Base-by-base conservation (phyloP, 331 rosid species). In the Quercus lobata region DNA sequence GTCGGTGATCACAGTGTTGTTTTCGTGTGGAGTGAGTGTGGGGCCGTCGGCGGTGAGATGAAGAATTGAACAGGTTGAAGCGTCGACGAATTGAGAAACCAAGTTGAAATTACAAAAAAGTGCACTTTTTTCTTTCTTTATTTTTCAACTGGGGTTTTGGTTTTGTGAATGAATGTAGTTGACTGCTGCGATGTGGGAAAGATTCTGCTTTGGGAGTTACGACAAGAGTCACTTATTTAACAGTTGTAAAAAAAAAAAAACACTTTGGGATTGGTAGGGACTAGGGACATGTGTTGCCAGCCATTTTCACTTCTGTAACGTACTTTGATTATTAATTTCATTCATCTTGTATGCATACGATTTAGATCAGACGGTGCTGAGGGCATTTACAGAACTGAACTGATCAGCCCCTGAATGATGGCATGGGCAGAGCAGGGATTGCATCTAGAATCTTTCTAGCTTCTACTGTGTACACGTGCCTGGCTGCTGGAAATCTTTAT, bases 241-340 rank as follows among this genome's bases (percentile, higher is more conserved):
- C 76, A 61, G 82, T 72, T 57, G 86, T 74, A 70, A 44, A 73
- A 41, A 41, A 37, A 37, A 0, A 41, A 41, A 8, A 41, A 8
- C 46, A 41, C 54, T 30, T 3, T 30, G 21, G 70, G 68, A 65
- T 37, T 3, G 3, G 49, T 7, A 24, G 32, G 7, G n/a, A n/a
- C n/a, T n/a, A n/a, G n/a, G n/a, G 89, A 79, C 86, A 86, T 88
- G 88, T 84, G 90, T 74, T 21, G 63, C 32, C 27, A 46, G 32
- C 71, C 4, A 22, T 14, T 5, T 35, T 56, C 49, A 68, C 74
- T 62, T 32, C 60, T 72, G 53, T 12, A 52, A 56, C 66, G 34
- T 60, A 8, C 54, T 49, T 41, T 41, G 46, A 41, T 8, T 41
- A 41, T 41, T 49, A 4, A 49, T 49, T 12, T 49, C 54, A 12